phyloP scores from a whole-genome alignment of 73 alveolate genomes.

The Blepharisma stoltei region DNA sequence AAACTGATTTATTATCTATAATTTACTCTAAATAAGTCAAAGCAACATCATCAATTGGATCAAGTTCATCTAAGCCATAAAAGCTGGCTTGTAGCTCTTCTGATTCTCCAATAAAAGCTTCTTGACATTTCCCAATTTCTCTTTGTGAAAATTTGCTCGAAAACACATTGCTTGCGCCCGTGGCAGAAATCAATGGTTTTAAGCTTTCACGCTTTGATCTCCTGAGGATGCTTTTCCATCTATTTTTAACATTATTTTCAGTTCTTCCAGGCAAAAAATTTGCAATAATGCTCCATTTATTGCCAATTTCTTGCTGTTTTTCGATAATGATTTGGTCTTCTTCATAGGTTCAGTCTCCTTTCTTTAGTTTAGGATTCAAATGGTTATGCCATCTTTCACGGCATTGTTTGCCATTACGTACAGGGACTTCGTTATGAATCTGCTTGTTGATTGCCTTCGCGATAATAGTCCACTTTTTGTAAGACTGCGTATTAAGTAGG shows the following conservation, averaged over 20 bases:
- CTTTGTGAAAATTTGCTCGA: too few species aligned
- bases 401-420: constrained; percentile 76
- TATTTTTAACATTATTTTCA: constrained; percentile 72
- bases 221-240: constrained; percentile 28
- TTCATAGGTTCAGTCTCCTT: constrained; percentile 63
- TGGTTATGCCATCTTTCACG: constrained; percentile 81
- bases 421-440: constrained; percentile 11
- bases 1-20: too few species aligned
- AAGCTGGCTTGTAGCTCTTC: too few species aligned
- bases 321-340: constrained; percentile 67
- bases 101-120: too few species aligned
- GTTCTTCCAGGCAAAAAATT: constrained; percentile 68
- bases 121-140: too few species aligned
- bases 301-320: constrained; percentile 68
- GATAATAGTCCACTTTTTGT: constrained; percentile 38
- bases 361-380: constrained; percentile 64
- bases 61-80: too few species aligned
- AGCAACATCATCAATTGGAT: too few species aligned
- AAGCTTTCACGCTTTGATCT: too few species aligned
- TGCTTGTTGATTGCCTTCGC: constrained; percentile 35
- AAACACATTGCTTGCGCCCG: too few species aligned
- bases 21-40: too few species aligned
- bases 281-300: constrained; percentile 74
- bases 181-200: too few species aligned
- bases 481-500: too few species aligned